Percentiles rank a stretch among this genome's conserved stretches.
Conservation (phyloP, 2,329 filamentous ascomycete species). For the Emergomyces orientalis region DNA sequence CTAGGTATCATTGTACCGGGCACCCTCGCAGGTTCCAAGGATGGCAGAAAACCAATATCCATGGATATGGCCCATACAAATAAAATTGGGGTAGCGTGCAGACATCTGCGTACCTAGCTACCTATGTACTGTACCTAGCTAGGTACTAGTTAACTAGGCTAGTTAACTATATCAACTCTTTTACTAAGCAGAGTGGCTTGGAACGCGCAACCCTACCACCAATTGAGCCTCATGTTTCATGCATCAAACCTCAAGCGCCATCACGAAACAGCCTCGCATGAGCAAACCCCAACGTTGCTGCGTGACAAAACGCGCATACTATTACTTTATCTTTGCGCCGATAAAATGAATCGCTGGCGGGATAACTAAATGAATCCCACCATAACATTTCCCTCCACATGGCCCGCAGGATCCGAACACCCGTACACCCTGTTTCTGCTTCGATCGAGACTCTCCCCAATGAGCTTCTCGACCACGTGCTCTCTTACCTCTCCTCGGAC, state of each 20-base stretch:
- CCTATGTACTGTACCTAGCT: too few species aligned
- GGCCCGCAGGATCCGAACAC: not conserved
- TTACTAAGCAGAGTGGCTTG: too few species aligned
- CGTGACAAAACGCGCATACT: not conserved
- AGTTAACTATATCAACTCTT: too few species aligned
- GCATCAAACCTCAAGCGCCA: too few species aligned
- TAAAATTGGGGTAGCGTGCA: too few species aligned
- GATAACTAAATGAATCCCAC: not conserved
- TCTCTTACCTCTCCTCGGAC: conserved; percentile 46
- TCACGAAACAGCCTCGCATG: not conserved
- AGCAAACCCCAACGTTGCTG: not conserved
- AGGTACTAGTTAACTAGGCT: too few species aligned
- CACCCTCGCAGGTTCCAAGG: too few species aligned
- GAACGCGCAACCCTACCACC: too few species aligned
- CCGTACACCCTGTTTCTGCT: not conserved
- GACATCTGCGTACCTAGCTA: too few species aligned
- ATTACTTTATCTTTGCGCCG: not conserved
- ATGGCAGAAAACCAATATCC: too few species aligned
- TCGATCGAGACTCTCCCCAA: conserved; percentile 42
- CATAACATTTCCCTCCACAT: not conserved
- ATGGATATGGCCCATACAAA: too few species aligned
- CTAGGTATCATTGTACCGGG: too few species aligned
- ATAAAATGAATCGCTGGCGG: not conserved
- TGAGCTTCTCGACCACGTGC: conserved; percentile 51
- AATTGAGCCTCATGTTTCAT: not conserved